Evolutionary conservation across 768 basidiomycete genomes (phyloP).

Genomic region (Pleurotus ostreatus): DNA sequence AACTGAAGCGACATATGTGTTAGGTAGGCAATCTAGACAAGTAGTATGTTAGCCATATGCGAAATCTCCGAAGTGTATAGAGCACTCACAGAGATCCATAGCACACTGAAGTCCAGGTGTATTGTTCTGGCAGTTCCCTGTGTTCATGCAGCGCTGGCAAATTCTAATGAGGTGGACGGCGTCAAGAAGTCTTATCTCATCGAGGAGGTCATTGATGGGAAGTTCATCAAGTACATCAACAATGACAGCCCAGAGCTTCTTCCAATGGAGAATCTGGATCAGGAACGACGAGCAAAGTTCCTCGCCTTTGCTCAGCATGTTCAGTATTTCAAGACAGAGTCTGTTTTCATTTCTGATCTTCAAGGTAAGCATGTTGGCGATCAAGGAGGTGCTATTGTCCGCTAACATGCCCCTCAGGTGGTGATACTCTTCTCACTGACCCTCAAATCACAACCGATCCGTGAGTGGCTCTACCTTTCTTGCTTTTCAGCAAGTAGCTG

Average conservation of each 20-base stretch:
- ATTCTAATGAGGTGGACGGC: not conserved
- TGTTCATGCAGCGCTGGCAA: conserved; percentile 13
- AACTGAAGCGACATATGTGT: too few relatives aligned
- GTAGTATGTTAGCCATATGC: too few relatives aligned
- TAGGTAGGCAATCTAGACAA: too few relatives aligned
- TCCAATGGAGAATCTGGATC: not conserved
- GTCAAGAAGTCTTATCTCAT: not conserved
- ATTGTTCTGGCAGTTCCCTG: too few relatives aligned
- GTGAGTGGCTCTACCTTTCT: not conserved
- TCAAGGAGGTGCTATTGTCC: not conserved
- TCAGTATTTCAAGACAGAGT: not conserved
- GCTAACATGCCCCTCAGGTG: not conserved
- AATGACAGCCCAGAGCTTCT: not conserved
- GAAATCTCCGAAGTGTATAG: too few relatives aligned
- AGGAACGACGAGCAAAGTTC: not conserved
- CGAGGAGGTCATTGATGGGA: not conserved
- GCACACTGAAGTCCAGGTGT: too few relatives aligned
- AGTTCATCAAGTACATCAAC: not conserved
- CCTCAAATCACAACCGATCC: not conserved
- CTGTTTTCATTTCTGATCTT: not conserved
- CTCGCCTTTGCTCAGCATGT: not conserved
- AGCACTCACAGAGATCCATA: too few relatives aligned
- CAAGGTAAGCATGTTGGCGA: not conserved
- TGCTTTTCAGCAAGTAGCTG: not conserved
- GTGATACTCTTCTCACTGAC: conserved; percentile 4